Conservation (phyloP, 306 rosid genomes). For the Ceratonia siliqua region DNA sequence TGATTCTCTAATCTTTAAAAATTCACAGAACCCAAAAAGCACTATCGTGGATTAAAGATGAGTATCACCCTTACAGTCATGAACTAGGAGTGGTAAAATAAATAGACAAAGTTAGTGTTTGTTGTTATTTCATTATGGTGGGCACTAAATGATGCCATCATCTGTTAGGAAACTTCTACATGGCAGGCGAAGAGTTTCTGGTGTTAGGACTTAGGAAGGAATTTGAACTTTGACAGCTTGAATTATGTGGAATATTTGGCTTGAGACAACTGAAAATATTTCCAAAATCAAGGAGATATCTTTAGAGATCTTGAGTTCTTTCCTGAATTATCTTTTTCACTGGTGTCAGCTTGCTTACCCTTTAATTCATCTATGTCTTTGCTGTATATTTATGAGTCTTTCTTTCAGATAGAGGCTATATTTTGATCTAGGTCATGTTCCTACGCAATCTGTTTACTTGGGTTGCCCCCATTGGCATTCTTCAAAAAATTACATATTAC, state of each 20-base stretch:
- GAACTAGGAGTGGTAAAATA: neutral
- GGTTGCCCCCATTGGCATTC: neutral
- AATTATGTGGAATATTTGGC: neutral
- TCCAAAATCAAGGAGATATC: conserved; percentile 17
- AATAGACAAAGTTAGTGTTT: neutral
- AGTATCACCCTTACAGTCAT: neutral
- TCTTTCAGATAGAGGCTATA: neutral
- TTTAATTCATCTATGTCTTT: neutral
- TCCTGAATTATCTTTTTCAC: neutral
- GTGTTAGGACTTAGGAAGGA: neutral
- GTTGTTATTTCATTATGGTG: neutral
- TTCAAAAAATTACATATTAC: conserved; percentile 3
- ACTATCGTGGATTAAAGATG: neutral
- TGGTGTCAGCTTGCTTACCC: neutral
- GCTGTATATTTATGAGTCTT: neutral
- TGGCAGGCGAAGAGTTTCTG: conserved; percentile 9
- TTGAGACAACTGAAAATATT: neutral
- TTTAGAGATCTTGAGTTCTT: neutral
- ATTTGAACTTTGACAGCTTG: conserved; percentile 1
- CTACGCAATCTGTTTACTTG: neutral
- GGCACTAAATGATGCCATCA: neutral
- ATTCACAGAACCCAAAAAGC: neutral
- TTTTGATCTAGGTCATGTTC: neutral
- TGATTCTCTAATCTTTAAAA: neutral
- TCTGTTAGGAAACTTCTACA: conserved; percentile 3